Conservation (phyloP, 2,329 filamentous ascomycete genomes). For the Phyllosticta capitalensis region DNA sequence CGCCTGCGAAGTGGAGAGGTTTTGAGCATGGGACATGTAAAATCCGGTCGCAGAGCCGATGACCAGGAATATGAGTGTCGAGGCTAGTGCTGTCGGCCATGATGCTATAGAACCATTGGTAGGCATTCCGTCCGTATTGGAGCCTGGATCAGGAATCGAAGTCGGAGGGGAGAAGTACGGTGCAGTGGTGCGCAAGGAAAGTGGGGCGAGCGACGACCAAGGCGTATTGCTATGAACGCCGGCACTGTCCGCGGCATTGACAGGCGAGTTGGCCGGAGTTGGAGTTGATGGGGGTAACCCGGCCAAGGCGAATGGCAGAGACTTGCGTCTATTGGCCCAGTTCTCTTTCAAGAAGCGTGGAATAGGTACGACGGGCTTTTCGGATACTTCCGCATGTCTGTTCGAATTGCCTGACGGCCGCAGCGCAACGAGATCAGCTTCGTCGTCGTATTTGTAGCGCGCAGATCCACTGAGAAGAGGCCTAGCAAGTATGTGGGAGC, state of each 20-base stretch:
- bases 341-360: neutral
- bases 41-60: conserved; percentile 18
- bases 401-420: neutral
- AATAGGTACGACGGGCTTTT: neutral
- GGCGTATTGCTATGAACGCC: neutral
- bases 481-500: neutral
- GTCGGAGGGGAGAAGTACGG: neutral
- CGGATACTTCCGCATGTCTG: neutral
- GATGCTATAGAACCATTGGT: neutral
- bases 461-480: neutral
- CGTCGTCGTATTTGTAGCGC: neutral
- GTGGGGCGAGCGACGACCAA: neutral
- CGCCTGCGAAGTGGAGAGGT: conserved; percentile 10
- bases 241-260: neutral
- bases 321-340: neutral
- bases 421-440: neutral
- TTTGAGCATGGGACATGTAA: conserved; percentile 12
- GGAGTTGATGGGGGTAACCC: neutral
- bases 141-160: neutral
- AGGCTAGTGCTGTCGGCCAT: neutral
- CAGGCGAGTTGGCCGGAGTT: neutral
- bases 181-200: neutral
- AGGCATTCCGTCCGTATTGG: neutral
- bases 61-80: conserved; percentile 12
- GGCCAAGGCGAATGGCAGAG: neutral